Percentiles rank a stretch among this genome's conserved stretches.
Evolutionary conservation across 2,329 filamentous ascomycete species (phyloP).

Genomic region (Ambrosiella cleistominuta): DNA sequence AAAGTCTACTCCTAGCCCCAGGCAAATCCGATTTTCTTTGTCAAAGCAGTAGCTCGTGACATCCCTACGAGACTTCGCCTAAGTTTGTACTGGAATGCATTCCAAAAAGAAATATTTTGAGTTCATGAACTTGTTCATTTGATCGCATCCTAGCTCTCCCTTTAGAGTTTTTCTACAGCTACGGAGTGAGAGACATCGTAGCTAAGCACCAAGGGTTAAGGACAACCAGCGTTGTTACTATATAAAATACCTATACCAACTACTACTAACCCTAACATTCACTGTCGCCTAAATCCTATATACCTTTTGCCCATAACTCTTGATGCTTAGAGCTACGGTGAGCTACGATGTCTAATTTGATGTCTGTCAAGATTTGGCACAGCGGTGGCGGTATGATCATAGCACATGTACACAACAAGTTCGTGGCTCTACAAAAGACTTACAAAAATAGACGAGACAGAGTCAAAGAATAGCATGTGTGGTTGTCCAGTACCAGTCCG

Average conservation of each 20-base stretch:
- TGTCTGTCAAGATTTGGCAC: neutral
- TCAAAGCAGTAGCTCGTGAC: neutral
- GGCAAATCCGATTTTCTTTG: neutral
- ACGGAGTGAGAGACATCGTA: too few species aligned
- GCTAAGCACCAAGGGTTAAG: too few species aligned
- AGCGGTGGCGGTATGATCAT: neutral
- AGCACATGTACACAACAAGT: neutral
- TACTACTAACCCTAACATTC: too few species aligned
- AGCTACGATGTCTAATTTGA: too few species aligned
- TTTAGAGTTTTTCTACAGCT: too few species aligned
- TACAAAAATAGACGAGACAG: neutral
- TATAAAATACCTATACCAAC: too few species aligned
- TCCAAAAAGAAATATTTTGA: neutral
- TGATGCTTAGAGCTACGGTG: too few species aligned
- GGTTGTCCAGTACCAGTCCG: neutral
- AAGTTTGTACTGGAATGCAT: neutral
- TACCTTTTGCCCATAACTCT: too few species aligned
- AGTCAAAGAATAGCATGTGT: neutral
- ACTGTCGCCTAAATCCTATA: too few species aligned
- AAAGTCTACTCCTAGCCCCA: too few species aligned
- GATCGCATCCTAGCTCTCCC: neutral
- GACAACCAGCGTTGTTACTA: too few species aligned
- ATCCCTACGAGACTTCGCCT: neutral
- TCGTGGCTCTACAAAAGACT: neutral
- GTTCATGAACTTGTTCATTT: neutral